Conservation (phyloP, 371 early-diverging fungal species). For the Zancudomyces culisetae region DNA sequence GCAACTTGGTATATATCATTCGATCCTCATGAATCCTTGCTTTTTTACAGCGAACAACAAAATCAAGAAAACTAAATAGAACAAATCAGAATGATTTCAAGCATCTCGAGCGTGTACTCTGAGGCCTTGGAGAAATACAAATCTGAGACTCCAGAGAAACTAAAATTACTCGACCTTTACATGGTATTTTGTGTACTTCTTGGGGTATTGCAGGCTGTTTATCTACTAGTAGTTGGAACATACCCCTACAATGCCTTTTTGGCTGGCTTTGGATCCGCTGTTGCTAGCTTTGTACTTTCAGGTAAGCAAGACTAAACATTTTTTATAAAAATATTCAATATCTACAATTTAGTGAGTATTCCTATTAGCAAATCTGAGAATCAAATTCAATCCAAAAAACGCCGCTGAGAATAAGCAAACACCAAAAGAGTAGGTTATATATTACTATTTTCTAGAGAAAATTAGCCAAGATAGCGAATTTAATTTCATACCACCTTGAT, state of each 20-base stretch:
- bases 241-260: conserved; percentile 96
- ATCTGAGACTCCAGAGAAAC: conserved; percentile 42
- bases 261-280: conserved; percentile 80
- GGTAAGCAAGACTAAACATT: not conserved
- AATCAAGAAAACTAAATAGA: too few species aligned
- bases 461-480: too few species aligned
- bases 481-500: too few species aligned
- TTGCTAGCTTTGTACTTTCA: conserved; percentile 85
- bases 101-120: not conserved
- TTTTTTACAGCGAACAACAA: too few species aligned
- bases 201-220: conserved; percentile 74
- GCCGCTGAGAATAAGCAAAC: conserved; percentile 27
- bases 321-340: too few species aligned
- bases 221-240: conserved; percentile 63
- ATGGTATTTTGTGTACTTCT: conserved; percentile 67
- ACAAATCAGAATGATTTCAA: too few species aligned
- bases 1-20: too few species aligned
- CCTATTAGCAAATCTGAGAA: conserved; percentile 32
- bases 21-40: too few species aligned
- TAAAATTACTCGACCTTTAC: conserved; percentile 82
- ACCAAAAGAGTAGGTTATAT: conserved; percentile 21
- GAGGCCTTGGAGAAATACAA: conserved; percentile 7
- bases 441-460: too few species aligned
- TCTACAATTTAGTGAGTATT: not conserved
- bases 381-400: conserved; percentile 53